Evolutionary conservation across 176 grass and related monocot genomes (phyloP), one percentile per base, ranked within the genome.

Genomic region (Ensete glaucum): DNA sequence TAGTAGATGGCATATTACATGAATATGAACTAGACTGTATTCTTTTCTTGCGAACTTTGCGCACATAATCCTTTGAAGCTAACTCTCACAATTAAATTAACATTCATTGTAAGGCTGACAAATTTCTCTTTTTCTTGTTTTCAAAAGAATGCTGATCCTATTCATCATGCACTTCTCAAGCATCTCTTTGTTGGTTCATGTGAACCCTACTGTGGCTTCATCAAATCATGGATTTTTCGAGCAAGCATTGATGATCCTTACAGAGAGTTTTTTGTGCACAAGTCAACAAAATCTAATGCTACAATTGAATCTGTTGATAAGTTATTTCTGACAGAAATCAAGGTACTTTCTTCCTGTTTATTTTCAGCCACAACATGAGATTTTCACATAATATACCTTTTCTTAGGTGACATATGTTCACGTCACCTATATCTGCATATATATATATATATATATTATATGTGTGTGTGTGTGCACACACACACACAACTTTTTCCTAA

Each of bases 221-320:
- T 98, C 75, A 98, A 91, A 81, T 89, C 81, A 81, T 98, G 95
- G 95, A 93, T 98, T 83, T 98, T 93, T 81, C 88, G 63, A 72
- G 88, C 84, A 72, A 85, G 77, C 79, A 75, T 93, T 6, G 64
- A 93, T 26, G 90, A 98, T 73, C 95, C 95, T 79, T 91, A 91
- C 76, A 86, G 87, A 56, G 90, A 98, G 82, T 98, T 98, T 83
- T 81, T 98, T 60, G 76, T 86, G 68, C 75, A 85, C 58, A 67
- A 68, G 76, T 85, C 77, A 77, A 53, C 60, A 62, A 76, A 54
- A 68, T 82, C 80, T 80, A 82, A 69, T 84, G 71, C 19, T 53
- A 65, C 78, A 74, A 76, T 17, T 43, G 74, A 69, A 53, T 26
- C 72, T 71, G 49, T 11, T 21, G 78, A 76, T 87, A 73, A 87